These are phyloP conservation scores for Mesembryanthemum crystallinum DNA, from an alignment of 148 eudicot species.

Conservation along the genomic window DNA sequence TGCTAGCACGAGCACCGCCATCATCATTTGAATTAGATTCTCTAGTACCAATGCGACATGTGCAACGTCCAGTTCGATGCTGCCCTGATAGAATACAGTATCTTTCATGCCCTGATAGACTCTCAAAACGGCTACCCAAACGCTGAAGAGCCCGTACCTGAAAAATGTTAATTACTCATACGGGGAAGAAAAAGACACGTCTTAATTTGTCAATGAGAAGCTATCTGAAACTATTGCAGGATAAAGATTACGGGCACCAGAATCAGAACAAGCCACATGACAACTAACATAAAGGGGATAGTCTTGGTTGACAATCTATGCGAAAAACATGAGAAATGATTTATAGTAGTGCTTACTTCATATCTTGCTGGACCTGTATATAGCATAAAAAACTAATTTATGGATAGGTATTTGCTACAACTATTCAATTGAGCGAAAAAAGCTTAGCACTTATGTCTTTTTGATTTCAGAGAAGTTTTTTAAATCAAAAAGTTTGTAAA, in stretches of 20 bases:
- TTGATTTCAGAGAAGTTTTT: neutral
- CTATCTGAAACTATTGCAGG: neutral
- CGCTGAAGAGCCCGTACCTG: conserved; percentile 96
- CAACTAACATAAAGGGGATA: neutral
- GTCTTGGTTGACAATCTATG: neutral
- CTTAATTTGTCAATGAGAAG: neutral
- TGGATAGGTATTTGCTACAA: neutral
- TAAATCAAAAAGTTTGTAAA: conserved; percentile 10
- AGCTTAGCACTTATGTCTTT: neutral
- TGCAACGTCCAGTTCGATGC: conserved; percentile 84
- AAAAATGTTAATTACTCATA: conserved; percentile 12
- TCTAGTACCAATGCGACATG: conserved; percentile 54
- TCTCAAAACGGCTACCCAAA: conserved; percentile 87
- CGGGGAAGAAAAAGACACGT: conserved; percentile 2
- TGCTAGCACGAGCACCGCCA: conserved; percentile 79
- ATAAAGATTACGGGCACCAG: neutral
- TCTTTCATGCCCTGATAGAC: conserved; percentile 82
- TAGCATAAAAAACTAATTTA: neutral
- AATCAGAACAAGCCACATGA: neutral
- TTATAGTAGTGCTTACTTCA: neutral
- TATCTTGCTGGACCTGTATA: neutral
- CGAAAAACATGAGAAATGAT: neutral
- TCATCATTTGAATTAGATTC: conserved; percentile 60
- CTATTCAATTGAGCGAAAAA: neutral
- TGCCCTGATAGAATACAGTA: conserved; percentile 89